These are phyloP conservation scores for Boletus fagicola DNA, from an alignment of 768 basidiomycete genomes.

Conservation along the genomic window DNA sequence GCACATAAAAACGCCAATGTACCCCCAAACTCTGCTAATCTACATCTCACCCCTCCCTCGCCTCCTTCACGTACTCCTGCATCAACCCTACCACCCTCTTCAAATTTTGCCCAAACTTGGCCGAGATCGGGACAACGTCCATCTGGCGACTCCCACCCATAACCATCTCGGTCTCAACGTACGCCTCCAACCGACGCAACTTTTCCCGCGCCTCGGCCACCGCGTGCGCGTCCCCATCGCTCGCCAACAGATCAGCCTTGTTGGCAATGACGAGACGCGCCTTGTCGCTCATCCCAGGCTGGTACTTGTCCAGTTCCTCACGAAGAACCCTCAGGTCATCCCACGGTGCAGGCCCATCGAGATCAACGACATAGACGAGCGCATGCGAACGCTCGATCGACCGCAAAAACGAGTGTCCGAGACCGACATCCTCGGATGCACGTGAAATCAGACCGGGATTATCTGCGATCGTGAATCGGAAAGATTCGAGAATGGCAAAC, in stretches of 20 bases:
- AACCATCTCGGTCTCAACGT: slow-evolving; percentile 49
- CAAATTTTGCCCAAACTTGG: slow-evolving; percentile 84
- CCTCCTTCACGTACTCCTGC: slow-evolving; percentile 60
- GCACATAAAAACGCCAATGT: no score
- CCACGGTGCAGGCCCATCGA: slow-evolving; percentile 72
- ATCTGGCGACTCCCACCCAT: slow-evolving; percentile 31
- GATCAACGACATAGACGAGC: slow-evolving; percentile 89
- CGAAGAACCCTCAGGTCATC: slow-evolving; percentile 69
- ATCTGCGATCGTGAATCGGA: slow-evolving; percentile 94
- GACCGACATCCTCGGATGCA: slow-evolving; percentile 85
- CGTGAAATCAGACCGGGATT: slow-evolving; percentile 89
- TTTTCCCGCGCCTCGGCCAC: slow-evolving; percentile 57
- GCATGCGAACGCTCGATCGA: slow-evolving; percentile 91
- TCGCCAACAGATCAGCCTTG: slow-evolving; percentile 85
- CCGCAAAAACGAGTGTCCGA: slow-evolving; percentile 91
- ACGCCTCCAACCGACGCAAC: slow-evolving; percentile 53
- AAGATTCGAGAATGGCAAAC: slow-evolving; percentile 65
- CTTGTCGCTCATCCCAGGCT: slow-evolving; percentile 72
- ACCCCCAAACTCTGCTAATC: background rate
- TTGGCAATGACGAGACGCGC: slow-evolving; percentile 87
- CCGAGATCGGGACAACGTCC: slow-evolving; percentile 80
- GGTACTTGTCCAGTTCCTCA: slow-evolving; percentile 83
- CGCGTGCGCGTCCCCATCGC: slow-evolving; percentile 42
- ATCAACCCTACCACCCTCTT: slow-evolving; percentile 65
- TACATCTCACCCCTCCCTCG: slow-evolving; percentile 24